Percentiles rank a stretch among this genome's conserved stretches.
Conservation (phyloP, 1,284 basidiomycete species). For the Rhizoctonia solani region DNA sequence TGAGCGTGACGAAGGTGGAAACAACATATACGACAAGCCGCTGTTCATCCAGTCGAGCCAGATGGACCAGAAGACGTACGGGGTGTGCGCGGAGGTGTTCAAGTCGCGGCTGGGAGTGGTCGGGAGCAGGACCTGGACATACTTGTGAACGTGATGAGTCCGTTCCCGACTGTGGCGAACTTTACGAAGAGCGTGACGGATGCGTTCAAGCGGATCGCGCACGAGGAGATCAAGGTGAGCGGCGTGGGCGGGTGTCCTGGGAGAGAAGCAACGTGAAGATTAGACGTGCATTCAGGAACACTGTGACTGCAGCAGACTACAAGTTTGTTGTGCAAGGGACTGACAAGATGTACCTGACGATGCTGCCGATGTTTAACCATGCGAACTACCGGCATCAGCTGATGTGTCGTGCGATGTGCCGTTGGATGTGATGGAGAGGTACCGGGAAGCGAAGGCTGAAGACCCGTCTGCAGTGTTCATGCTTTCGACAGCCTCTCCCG, state of each 20-base stretch:
- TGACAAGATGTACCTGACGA: constrained; percentile 47
- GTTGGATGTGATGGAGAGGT: constrained; percentile 37
- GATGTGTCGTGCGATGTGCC: constrained; percentile 46
- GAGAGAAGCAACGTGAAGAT: neutral
- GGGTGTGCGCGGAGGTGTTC: constrained; percentile 45
- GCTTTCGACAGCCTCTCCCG: constrained; percentile 37
- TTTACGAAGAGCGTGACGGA: constrained; percentile 47
- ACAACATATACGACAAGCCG: constrained; percentile 44
- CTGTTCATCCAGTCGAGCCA: constrained; percentile 49
- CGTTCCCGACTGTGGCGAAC: constrained; percentile 48
- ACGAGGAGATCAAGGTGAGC: constrained; percentile 47
- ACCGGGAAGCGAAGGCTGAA: constrained; percentile 38
- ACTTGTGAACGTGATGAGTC: constrained; percentile 53
- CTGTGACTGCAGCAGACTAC: constrained; percentile 45
- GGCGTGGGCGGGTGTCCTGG: constrained; percentile 1
- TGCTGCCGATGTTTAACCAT: constrained; percentile 49
- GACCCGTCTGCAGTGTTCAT: constrained; percentile 42
- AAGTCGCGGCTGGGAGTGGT: constrained; percentile 49
- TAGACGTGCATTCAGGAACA: constrained; percentile 44
- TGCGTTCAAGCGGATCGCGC: constrained; percentile 46
- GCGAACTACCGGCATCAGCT: constrained; percentile 50
- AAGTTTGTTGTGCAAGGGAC: constrained; percentile 51
- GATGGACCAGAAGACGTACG: constrained; percentile 48
- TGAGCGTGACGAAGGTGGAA: constrained; percentile 45
- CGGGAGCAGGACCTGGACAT: constrained; percentile 48